phyloP scores from a whole-genome alignment of 1,284 basidiomycete species.

The Heterobasidion irregulare region DNA sequence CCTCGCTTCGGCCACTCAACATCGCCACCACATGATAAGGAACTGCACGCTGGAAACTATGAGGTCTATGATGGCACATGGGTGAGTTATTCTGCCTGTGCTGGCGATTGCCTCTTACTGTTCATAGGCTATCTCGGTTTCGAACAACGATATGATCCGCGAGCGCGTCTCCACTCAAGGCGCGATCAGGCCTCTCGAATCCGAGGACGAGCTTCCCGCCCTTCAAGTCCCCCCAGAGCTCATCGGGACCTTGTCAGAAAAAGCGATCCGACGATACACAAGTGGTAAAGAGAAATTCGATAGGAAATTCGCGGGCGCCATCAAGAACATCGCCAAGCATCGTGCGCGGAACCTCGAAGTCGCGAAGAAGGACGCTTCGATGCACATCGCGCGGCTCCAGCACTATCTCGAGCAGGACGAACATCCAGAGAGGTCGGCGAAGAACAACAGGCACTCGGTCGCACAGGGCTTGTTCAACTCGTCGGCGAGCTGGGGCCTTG shows the following conservation, averaged over 20 bases:
- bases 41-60: conserved; percentile 39
- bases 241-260: conserved; percentile 66
- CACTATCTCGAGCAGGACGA: conserved; percentile 16
- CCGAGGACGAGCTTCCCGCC: conserved; percentile 37
- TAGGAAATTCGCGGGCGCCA: conserved; percentile 50
- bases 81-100: conserved; percentile 26
- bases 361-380: conserved; percentile 48
- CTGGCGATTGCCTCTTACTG: neutral
- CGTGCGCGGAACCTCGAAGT: conserved; percentile 51
- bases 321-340: conserved; percentile 49
- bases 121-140: conserved; percentile 6
- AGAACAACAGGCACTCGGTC: conserved; percentile 28
- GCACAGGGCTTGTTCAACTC: conserved; percentile 40
- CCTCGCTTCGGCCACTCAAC: conserved; percentile 29
- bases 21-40: conserved; percentile 12
- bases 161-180: conserved; percentile 59
- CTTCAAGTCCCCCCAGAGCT: conserved; percentile 46
- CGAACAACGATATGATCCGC: conserved; percentile 55
- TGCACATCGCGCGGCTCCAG: conserved; percentile 39
- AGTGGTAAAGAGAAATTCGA: conserved; percentile 49
- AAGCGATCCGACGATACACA: conserved; percentile 54
- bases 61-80: conserved; percentile 43
- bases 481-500: conserved; percentile 57
- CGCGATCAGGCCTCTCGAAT: conserved; percentile 51
- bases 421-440: conserved; percentile 13